Percentiles rank a stretch among this genome's conserved stretches.
Conservation (phyloP, 768 basidiomycete species). For the Agaricus sinodeliciosus region DNA sequence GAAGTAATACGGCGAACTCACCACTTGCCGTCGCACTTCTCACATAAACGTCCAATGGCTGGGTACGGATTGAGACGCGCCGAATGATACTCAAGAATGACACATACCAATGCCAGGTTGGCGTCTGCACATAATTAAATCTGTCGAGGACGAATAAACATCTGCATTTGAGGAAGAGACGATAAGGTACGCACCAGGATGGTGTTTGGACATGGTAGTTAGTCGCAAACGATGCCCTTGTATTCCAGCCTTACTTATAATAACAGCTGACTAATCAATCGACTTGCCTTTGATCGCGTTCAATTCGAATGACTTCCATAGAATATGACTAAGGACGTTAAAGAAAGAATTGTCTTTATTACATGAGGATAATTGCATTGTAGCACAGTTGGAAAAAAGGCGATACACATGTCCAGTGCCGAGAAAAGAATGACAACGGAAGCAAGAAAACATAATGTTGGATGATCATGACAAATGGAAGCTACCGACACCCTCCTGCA, state of each 20-base stretch:
- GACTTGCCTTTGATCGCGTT: background rate
- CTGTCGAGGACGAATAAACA: constrained; percentile 30
- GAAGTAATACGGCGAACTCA: constrained; percentile 27
- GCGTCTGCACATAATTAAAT: constrained; percentile 97
- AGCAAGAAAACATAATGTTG: constrained; percentile 10
- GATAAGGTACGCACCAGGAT: constrained; percentile 51
- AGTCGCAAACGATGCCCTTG: background rate
- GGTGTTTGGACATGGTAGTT: constrained; percentile 77
- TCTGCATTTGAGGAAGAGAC: background rate
- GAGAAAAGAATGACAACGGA: constrained; percentile 1
- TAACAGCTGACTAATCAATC: background rate
- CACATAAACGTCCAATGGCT: constrained; percentile 98
- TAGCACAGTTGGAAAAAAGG: constrained; percentile 4
- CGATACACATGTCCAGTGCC: constrained; percentile 10
- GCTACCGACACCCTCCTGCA: constrained; percentile 91
- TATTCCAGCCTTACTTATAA: background rate
- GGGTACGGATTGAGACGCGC: constrained; percentile 10
- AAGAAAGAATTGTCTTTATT: constrained; percentile 2
- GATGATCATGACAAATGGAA: constrained; percentile 87
- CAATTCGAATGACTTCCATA: no score
- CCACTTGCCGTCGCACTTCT: constrained; percentile 99
- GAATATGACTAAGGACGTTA: no score
- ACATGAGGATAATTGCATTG: background rate
- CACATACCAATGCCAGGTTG: constrained; percentile 89
- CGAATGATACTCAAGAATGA: background rate